These are phyloP conservation scores for Epipyxis sp. DNA, from an alignment of 108 stramenopile genomes.

Conservation along the genomic window DNA sequence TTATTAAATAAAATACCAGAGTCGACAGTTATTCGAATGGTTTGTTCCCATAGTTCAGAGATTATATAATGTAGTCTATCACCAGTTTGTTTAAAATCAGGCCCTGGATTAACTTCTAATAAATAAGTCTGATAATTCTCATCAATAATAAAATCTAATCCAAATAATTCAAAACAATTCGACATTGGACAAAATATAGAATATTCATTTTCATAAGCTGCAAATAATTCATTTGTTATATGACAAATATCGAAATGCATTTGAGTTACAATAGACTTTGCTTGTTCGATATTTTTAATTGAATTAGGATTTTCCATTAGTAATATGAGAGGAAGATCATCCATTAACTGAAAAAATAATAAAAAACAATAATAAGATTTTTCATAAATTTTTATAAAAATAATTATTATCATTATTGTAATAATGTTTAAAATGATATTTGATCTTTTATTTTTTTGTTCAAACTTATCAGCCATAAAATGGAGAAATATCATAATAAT, in stretches of 20 bases:
- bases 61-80: slow-evolving; percentile 36
- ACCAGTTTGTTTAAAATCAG: slow-evolving; percentile 64
- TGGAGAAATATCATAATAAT: too few species aligned
- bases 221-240: slow-evolving; percentile 30
- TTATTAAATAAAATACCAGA: neutral
- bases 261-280: neutral
- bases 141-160: slow-evolving; percentile 64
- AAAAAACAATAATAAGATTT: too few species aligned
- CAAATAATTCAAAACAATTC: slow-evolving; percentile 63
- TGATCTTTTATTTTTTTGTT: too few species aligned
- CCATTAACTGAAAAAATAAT: too few species aligned
- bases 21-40: neutral
- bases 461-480: too few species aligned
- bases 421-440: too few species aligned
- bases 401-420: too few species aligned
- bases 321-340: neutral
- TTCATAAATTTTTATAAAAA: too few species aligned
- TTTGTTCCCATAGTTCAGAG: neutral
- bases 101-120: slow-evolving; percentile 63
- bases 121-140: slow-evolving; percentile 47
- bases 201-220: slow-evolving; percentile 52
- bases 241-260: neutral
- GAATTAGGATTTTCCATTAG: neutral
- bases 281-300: neutral
- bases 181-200: slow-evolving; percentile 55